Percentiles rank a stretch among this genome's conserved stretches.
These are phyloP conservation scores for Neurospora discreta DNA, from an alignment of 495 filamentous ascomycete species.

Conservation along the genomic window DNA sequence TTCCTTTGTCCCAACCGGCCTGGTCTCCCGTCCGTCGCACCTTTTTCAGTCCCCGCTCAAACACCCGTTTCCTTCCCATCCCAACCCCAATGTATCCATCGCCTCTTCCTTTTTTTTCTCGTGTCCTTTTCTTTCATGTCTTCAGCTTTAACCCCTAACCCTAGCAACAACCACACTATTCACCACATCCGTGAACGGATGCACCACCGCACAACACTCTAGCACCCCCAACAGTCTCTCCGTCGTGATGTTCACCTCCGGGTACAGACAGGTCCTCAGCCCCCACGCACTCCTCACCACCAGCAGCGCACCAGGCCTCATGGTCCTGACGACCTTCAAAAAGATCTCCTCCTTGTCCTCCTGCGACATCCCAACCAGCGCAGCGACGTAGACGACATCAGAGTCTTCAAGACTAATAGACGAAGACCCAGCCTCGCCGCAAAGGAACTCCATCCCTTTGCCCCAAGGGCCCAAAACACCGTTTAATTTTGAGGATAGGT, in stretches of 20 bases:
- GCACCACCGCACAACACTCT: conserved; percentile 16
- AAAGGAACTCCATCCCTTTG: conserved; percentile 20
- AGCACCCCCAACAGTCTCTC: conserved; percentile 6
- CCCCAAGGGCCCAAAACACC: conserved; percentile 8
- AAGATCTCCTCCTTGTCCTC: conserved; percentile 19
- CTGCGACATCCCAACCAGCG: conserved; percentile 19
- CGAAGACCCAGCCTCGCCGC: conserved; percentile 9
- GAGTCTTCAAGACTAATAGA: conserved; percentile 8
- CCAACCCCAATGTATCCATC: too few species aligned
- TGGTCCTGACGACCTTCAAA: conserved; percentile 7
- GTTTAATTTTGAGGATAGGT: conserved; percentile 6
- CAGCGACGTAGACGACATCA: conserved; percentile 22
- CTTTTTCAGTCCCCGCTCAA: background rate
- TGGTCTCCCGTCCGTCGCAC: too few species aligned
- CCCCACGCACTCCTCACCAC: conserved; percentile 19
- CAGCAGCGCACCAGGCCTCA: conserved; percentile 16
- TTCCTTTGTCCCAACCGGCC: background rate
- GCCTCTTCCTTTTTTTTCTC: background rate
- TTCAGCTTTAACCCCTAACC: background rate
- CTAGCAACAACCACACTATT: conserved; percentile 22
- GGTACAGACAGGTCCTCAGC: conserved; percentile 17
- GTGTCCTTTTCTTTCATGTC: background rate
- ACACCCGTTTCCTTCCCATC: background rate
- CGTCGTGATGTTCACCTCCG: conserved; percentile 17
- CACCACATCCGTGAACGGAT: conserved; percentile 19